Conservation (phyloP, 257 asterid species). For the Paulownia fortunei region DNA sequence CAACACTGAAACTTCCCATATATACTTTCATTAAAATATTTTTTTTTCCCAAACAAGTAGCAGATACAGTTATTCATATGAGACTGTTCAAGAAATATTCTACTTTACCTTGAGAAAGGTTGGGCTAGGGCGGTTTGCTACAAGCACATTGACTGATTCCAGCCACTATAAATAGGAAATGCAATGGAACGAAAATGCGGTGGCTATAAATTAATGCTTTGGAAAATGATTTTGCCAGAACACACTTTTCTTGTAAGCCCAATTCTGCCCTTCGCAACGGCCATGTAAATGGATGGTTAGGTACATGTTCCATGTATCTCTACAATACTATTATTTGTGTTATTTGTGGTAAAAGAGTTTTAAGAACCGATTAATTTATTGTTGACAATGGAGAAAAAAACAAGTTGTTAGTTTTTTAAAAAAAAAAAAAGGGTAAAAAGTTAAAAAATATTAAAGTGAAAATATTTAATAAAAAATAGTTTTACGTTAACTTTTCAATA, state of each 20-base stretch:
- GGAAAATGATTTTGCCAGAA: constrained; percentile 12
- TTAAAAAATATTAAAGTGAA: too few relatives aligned
- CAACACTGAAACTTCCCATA: not conserved
- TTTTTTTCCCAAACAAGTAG: not conserved
- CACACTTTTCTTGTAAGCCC: not conserved
- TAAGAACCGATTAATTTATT: too few relatives aligned
- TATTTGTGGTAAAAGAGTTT: too few relatives aligned
- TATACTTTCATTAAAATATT: not conserved
- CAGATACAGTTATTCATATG: not conserved
- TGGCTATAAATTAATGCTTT: not conserved
- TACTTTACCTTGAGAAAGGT: not conserved
- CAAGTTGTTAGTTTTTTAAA: too few relatives aligned
- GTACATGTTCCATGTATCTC: too few relatives aligned
- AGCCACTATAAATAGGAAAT: constrained; percentile 22
- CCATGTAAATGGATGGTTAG: too few relatives aligned
- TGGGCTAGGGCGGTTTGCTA: not conserved
- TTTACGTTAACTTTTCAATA: too few relatives aligned
- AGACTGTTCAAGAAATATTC: not conserved
- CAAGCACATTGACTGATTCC: not conserved
- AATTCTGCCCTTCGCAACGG: not conserved
- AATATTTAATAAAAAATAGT: too few relatives aligned
- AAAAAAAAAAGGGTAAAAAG: too few relatives aligned
- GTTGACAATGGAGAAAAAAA: too few relatives aligned
- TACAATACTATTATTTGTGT: too few relatives aligned
- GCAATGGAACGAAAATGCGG: not conserved